phyloP scores from a whole-genome alignment of 805 yeast genomes.

The Lipomyces yamanashiensis region DNA sequence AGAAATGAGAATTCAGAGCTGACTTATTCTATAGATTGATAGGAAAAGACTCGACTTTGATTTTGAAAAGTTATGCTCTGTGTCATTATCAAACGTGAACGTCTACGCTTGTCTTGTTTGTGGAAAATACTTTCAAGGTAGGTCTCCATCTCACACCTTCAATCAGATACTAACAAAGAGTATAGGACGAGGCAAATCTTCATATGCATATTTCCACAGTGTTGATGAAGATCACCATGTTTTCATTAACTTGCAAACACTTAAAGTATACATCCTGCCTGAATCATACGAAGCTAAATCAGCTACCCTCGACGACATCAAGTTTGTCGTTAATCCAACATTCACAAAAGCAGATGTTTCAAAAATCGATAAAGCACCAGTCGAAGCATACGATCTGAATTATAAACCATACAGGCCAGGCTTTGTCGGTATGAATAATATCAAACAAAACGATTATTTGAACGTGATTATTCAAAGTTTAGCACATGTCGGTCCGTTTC shows the following conservation, averaged over 20 bases:
- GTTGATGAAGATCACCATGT: constrained; percentile 66
- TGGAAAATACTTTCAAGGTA: constrained; percentile 65
- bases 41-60: constrained; percentile 62
- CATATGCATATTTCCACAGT: constrained; percentile 72
- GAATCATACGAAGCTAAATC: constrained; percentile 56
- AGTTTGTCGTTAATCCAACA: constrained; percentile 57
- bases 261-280: constrained; percentile 64
- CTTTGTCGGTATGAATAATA: constrained; percentile 65
- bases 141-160: neutral
- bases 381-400: constrained; percentile 50
- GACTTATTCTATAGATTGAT: constrained; percentile 19
- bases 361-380: constrained; percentile 43
- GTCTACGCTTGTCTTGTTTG: constrained; percentile 75
- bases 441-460: constrained; percentile 56
- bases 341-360: constrained; percentile 49
- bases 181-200: constrained; percentile 61
- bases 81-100: constrained; percentile 62
- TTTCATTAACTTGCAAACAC: constrained; percentile 58
- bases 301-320: constrained; percentile 56
- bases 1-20: neutral
- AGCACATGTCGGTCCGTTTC: constrained; percentile 56
- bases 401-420: constrained; percentile 62
- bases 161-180: neutral
- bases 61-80: constrained; percentile 66
- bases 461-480: constrained; percentile 62